A percentile compares a stretch with the other conserved stretches of the same genome.
These are phyloP conservation scores for Cryoendolithus antarcticus DNA, from an alignment of 2,329 filamentous ascomycete genomes.

Conservation along the genomic window DNA sequence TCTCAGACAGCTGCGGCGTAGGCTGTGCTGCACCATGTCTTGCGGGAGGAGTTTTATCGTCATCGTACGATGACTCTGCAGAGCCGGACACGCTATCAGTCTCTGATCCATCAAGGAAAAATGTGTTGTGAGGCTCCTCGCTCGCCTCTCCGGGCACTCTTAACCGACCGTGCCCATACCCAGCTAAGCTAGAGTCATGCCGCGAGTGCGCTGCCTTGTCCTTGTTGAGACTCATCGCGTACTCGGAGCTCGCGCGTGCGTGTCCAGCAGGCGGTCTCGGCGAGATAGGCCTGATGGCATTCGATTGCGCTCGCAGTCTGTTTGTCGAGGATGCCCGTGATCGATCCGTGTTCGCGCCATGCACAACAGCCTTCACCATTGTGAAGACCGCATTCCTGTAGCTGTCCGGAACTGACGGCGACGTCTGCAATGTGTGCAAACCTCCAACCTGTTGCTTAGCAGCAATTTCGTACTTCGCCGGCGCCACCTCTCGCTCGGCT, in stretches of 20 bases:
- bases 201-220: constrained; percentile 15
- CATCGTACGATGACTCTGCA: constrained; percentile 55
- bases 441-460: constrained; percentile 50
- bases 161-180: constrained; percentile 14
- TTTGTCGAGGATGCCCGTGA: constrained; percentile 16
- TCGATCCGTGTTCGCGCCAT: constrained; percentile 7
- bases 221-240: constrained; percentile 22
- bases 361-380: constrained; percentile 54
- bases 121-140: constrained; percentile 41
- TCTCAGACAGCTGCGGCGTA: constrained; percentile 35
- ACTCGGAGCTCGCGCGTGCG: constrained; percentile 36
- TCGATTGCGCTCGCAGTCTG: constrained; percentile 33
- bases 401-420: constrained; percentile 55
- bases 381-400: constrained; percentile 64
- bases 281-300: constrained; percentile 28
- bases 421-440: constrained; percentile 61
- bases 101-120: constrained; percentile 59
- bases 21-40: constrained; percentile 8
- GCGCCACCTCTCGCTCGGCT: constrained; percentile 57
- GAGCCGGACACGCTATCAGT: constrained; percentile 44
- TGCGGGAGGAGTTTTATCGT: constrained; percentile 34
- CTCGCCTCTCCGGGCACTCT: constrained; percentile 26
- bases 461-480: constrained; percentile 51
- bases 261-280: constrained; percentile 30
- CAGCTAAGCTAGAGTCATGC: constrained; percentile 21